These are phyloP conservation scores for Exidia glandulosa DNA, from an alignment of 768 basidiomycete genomes.

Conservation along the genomic window DNA sequence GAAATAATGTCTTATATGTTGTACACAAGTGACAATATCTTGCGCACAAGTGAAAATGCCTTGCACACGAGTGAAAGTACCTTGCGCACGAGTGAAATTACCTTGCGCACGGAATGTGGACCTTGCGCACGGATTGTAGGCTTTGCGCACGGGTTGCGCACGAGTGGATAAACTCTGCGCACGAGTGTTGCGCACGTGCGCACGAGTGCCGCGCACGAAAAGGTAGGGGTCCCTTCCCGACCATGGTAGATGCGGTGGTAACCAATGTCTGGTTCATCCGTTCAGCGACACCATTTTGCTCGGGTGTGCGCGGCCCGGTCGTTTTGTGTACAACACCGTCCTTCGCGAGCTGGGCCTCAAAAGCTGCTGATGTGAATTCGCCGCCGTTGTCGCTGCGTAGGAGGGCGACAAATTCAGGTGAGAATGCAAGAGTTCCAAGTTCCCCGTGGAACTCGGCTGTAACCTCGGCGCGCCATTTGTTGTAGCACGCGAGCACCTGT, in stretches of 20 bases:
- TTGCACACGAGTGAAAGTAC: no score
- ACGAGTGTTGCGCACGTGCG: no score
- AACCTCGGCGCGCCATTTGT: background rate
- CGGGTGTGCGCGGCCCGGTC: conserved; percentile 18
- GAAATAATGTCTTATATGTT: no score
- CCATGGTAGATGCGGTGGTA: conserved; percentile 21
- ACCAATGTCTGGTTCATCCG: conserved; percentile 15
- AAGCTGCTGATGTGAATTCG: conserved; percentile 17
- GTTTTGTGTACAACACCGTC: conserved; percentile 16
- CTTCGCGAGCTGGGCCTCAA: conserved; percentile 7
- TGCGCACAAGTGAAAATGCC: no score
- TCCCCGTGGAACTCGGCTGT: background rate
- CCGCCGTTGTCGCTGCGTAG: conserved; percentile 17
- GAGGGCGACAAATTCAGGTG: background rate
- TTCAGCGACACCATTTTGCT: conserved; percentile 23
- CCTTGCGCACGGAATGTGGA: no score
- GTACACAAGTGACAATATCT: no score
- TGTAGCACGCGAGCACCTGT: background rate
- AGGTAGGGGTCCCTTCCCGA: no score
- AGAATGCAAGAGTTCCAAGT: background rate
- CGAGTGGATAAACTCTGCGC: no score
- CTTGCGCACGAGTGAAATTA: no score
- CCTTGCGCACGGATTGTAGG: no score
- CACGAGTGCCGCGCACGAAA: no score
- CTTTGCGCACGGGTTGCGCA: no score